Evolutionary conservation across 768 basidiomycete genomes (phyloP).

Genomic region (Phylloporus rhodoxanthus): DNA sequence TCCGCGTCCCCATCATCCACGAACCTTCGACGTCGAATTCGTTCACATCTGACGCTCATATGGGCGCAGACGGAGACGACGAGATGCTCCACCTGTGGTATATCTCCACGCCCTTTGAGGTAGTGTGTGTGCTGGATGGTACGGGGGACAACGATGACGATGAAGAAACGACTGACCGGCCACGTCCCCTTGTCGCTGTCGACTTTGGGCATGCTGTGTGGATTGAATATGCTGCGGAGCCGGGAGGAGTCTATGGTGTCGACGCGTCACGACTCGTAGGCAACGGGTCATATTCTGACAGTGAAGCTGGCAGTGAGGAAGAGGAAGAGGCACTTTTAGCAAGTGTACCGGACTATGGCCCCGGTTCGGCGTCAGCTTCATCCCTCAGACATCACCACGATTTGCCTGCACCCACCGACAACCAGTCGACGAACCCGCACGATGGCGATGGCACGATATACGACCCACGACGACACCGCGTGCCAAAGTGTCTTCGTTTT

Average conservation of each 20-base stretch:
- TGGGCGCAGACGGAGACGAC: conserved; percentile 34
- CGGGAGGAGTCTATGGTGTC: conserved; percentile 25
- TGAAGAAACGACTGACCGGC: conserved; percentile 39
- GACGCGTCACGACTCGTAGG: conserved; percentile 27
- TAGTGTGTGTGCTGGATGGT: conserved; percentile 56
- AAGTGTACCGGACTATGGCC: conserved; percentile 8
- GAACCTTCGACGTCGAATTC: conserved; percentile 13
- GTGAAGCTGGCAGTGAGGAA: conserved; percentile 25
- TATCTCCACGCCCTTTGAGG: conserved; percentile 64
- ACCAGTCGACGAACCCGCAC: conserved; percentile 11
- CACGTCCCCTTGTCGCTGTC: conserved; percentile 70
- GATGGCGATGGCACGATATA: conserved; percentile 17
- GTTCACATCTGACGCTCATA: background rate
- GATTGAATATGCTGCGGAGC: conserved; percentile 52
- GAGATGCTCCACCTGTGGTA: conserved; percentile 67
- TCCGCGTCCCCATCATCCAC: conserved; percentile 53
- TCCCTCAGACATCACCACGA: background rate
- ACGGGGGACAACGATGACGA: conserved; percentile 28
- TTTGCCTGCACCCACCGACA: background rate
- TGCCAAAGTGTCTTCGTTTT: conserved; percentile 54
- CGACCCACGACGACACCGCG: conserved; percentile 25
- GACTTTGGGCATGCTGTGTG: conserved; percentile 87
- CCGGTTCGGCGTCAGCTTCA: background rate
- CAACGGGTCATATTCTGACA: conserved; percentile 22
- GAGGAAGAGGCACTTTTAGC: conserved; percentile 14